Percentiles rank a stretch among this genome's conserved stretches.
phyloP scores from a whole-genome alignment of 257 asterid genomes.

The Nicotiana noctiflora region DNA sequence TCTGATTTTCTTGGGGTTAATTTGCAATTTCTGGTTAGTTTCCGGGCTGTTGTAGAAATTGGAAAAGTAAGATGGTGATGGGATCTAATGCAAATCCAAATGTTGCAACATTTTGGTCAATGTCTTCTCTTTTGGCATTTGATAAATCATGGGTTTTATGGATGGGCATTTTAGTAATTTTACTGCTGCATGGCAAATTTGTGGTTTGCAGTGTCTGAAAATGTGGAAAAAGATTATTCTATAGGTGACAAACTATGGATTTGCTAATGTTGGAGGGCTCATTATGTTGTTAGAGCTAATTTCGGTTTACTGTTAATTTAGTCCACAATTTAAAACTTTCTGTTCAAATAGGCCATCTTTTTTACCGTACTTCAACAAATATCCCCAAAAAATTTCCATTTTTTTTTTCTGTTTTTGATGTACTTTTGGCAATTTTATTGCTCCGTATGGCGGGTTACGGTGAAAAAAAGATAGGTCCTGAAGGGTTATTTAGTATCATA shows the following conservation, averaged over 20 bases:
- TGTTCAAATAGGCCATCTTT: not conserved
- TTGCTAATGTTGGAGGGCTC: not conserved
- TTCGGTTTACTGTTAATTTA: not conserved
- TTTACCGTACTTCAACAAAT: not conserved
- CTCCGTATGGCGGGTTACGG: not conserved
- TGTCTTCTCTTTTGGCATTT: conserved; percentile 16
- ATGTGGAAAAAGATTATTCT: not conserved
- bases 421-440: not conserved
- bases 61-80: conserved; percentile 10
- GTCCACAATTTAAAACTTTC: not conserved
- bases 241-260: not conserved
- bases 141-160: conserved; percentile 21
- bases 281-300: not conserved
- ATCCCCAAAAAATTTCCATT: not conserved
- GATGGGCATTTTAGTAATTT: conserved; percentile 34
- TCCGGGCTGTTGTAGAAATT: conserved; percentile 23
- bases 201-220: not conserved
- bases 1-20: conserved; percentile 10
- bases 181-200: not conserved
- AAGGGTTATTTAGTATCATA: not conserved
- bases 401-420: not conserved
- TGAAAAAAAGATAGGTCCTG: not conserved
- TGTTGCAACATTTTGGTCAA: conserved; percentile 14
- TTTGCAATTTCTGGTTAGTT: conserved; percentile 23
- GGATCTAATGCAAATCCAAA: conserved; percentile 19